Percentiles rank a stretch among this genome's conserved stretches.
These are phyloP conservation scores for Scedosporium apiospermum DNA, from an alignment of 2,329 filamentous ascomycete species.

Conservation along the genomic window DNA sequence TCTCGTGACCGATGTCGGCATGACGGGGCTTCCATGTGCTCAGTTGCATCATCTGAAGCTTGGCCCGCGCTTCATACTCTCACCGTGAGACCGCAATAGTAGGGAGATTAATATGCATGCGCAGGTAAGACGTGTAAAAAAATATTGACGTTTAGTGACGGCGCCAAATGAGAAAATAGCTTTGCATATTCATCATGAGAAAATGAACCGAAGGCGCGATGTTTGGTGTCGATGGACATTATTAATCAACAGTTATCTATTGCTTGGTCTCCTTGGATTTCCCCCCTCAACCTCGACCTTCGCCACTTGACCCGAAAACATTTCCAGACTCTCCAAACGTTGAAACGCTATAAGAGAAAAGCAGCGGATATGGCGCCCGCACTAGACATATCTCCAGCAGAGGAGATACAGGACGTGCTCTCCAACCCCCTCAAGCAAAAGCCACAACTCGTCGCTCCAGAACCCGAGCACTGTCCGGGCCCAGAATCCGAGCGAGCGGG, in stretches of 20 bases:
- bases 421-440: slow-evolving; percentile 67
- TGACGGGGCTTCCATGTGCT: not conserved
- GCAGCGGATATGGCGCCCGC: slow-evolving; percentile 63
- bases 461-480: slow-evolving; percentile 94
- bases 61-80: too few species aligned
- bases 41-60: too few species aligned
- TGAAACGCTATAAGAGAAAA: not conserved
- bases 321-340: not conserved
- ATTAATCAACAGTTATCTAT: not conserved
- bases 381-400: slow-evolving; percentile 54
- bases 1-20: not conserved
- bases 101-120: not conserved
- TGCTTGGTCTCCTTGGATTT: not conserved
- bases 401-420: slow-evolving; percentile 58
- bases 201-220: not conserved
- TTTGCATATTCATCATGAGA: not conserved
- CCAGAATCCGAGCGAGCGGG: slow-evolving; percentile 68
- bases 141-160: not conserved
- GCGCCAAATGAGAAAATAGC: too few species aligned
- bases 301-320: not conserved
- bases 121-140: not conserved
- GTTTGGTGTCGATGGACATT: not conserved
- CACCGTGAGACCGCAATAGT: too few species aligned
- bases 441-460: slow-evolving; percentile 82
- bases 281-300: not conserved